Evolutionary conservation across 1,284 basidiomycete species (phyloP).

Genomic region (Pseudozyma hubeiensis): DNA sequence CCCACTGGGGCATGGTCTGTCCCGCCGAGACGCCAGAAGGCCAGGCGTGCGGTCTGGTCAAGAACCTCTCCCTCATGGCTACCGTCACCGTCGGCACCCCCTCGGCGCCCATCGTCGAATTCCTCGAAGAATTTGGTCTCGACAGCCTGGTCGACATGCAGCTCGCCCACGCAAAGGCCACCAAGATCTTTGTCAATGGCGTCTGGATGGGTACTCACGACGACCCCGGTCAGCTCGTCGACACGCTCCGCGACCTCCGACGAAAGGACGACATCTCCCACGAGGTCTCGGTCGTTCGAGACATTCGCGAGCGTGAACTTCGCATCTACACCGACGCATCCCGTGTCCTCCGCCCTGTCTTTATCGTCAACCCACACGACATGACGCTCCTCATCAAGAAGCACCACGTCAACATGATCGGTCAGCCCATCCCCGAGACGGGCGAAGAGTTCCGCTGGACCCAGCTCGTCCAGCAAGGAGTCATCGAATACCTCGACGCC

Average conservation of each 20-base stretch:
- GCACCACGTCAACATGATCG: slow-evolving; percentile 83
- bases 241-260: slow-evolving; percentile 90
- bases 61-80: slow-evolving; percentile 97
- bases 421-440: slow-evolving; percentile 60
- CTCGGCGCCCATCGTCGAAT: slow-evolving; percentile 96
- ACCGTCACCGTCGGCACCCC: slow-evolving; percentile 98
- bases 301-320: slow-evolving; percentile 94
- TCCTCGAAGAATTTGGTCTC: slow-evolving; percentile 92
- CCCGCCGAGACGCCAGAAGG: slow-evolving; percentile 99
- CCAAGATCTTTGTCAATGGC: slow-evolving; percentile 99
- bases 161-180: slow-evolving; percentile 70
- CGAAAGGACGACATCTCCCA: slow-evolving; percentile 94
- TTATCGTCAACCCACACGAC: slow-evolving; percentile 89
- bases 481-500: slow-evolving; percentile 94
- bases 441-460: slow-evolving; percentile 78
- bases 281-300: slow-evolving; percentile 95
- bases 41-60: slow-evolving; percentile 98
- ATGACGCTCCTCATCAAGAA: slow-evolving; percentile 80
- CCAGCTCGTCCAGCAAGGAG: slow-evolving; percentile 84
- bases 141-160: slow-evolving; percentile 65
- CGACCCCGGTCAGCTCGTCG: slow-evolving; percentile 89
- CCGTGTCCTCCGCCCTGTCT: slow-evolving; percentile 93
- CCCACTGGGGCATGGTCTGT: slow-evolving; percentile 98
- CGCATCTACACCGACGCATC: slow-evolving; percentile 96
- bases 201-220: slow-evolving; percentile 99